Percentiles rank a stretch among this genome's conserved stretches.
phyloP scores from a whole-genome alignment of 176 grass and related monocot species.

The Carex parvula region DNA sequence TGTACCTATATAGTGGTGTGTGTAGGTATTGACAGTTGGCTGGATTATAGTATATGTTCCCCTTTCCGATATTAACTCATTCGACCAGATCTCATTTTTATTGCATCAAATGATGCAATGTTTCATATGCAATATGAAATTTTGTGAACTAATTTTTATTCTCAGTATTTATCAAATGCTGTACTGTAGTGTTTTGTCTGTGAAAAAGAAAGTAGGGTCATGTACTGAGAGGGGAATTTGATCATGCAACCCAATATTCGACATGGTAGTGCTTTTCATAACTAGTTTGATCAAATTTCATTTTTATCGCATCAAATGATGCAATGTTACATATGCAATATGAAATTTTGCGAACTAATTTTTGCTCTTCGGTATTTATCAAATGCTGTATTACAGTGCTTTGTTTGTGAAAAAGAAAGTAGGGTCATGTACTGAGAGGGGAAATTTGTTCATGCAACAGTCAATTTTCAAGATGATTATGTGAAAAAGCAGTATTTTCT shows the following conservation, averaged over 20 bases:
- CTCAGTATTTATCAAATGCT: neutral
- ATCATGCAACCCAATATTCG: neutral
- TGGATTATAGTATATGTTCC: slow-evolving; percentile 21
- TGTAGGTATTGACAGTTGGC: slow-evolving; percentile 19
- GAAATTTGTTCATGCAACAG: neutral
- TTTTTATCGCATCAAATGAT: too few species aligned
- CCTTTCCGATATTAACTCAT: neutral
- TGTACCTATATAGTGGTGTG: slow-evolving; percentile 20
- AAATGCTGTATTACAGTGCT: neutral
- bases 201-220: neutral
- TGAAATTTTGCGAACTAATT: too few species aligned
- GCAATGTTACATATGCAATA: too few species aligned
- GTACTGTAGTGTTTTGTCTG: neutral
- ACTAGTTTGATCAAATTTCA: too few species aligned
- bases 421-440: neutral
- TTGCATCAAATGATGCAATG: slow-evolving; percentile 10
- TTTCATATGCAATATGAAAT: neutral
- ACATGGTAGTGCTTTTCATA: neutral
- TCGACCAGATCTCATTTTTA: neutral
- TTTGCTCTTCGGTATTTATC: neutral
- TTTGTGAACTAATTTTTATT: neutral
- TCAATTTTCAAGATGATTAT: neutral
- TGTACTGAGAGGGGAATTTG: slow-evolving; percentile 4
- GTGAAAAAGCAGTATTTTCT: neutral
- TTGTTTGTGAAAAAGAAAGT: neutral